Conservation (phyloP, 2,329 filamentous ascomycete species). For the Pseudogymnoascus sp. region DNA sequence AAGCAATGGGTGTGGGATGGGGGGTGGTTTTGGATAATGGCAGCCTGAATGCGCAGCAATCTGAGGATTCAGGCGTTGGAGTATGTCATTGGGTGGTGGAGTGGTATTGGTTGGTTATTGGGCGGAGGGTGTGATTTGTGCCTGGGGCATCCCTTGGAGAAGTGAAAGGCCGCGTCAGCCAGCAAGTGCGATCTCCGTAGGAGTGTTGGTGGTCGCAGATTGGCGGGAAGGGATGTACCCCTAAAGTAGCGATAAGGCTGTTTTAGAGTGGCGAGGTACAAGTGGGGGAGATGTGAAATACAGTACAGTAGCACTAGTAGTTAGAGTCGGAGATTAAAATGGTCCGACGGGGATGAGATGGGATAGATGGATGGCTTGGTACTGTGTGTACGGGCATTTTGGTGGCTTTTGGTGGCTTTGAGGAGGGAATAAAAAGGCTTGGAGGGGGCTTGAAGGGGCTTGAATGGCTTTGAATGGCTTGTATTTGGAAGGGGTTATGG, state of each 20-base stretch:
- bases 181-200: not conserved
- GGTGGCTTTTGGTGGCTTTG: not conserved
- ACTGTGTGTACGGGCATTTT: too few species aligned
- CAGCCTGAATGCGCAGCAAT: slow-evolving; percentile 5
- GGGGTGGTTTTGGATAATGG: slow-evolving; percentile 1
- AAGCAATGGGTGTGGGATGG: slow-evolving; percentile 3
- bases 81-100: not conserved
- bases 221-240: too few species aligned
- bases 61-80: slow-evolving; percentile 1
- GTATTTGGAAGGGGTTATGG: too few species aligned
- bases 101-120: not conserved
- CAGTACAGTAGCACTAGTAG: too few species aligned
- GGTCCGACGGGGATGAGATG: not conserved
- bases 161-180: slow-evolving; percentile 2
- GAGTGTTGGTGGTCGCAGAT: not conserved
- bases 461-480: too few species aligned
- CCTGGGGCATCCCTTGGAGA: not conserved
- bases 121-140: not conserved
- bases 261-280: slow-evolving; percentile 9
- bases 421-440: not conserved
- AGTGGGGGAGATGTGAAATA: not conserved
- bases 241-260: not conserved
- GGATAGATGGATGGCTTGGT: too few species aligned
- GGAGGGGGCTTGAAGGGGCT: too few species aligned
- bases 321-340: not conserved